Evolutionary conservation across 345 rosid genomes (phyloP).

Genomic region (Nephelium lappaceum): DNA sequence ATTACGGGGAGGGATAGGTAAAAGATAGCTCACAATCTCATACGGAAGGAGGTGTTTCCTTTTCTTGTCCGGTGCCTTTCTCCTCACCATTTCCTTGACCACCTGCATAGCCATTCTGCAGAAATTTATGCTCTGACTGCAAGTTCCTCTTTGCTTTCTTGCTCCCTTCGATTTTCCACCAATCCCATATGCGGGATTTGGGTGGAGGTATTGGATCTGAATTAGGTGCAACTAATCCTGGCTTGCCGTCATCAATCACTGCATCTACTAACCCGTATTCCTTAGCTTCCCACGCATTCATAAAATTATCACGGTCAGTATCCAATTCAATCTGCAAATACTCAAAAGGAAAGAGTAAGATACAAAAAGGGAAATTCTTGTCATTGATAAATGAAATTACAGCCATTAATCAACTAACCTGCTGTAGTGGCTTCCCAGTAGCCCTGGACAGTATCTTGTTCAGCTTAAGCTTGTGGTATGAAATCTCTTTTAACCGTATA

Average conservation of each 20-base stretch:
- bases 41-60: slow-evolving; percentile 24
- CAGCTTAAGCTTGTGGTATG: slow-evolving; percentile 71
- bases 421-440: slow-evolving; percentile 72
- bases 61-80: slow-evolving; percentile 24
- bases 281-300: slow-evolving; percentile 96
- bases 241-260: slow-evolving; percentile 91
- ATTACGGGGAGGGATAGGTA: background rate
- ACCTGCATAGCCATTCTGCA: slow-evolving; percentile 33
- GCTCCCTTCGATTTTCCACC: slow-evolving; percentile 76
- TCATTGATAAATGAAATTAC: background rate
- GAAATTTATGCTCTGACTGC: slow-evolving; percentile 52
- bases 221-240: slow-evolving; percentile 85
- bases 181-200: slow-evolving; percentile 62
- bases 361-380: background rate
- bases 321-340: slow-evolving; percentile 67
- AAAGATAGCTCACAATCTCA: slow-evolving; percentile 12
- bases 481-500: slow-evolving; percentile 77
- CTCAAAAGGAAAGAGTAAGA: background rate
- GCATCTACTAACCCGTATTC: slow-evolving; percentile 83
- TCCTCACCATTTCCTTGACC: slow-evolving; percentile 38
- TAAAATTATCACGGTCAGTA: slow-evolving; percentile 79
- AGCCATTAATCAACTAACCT: slow-evolving; percentile 42
- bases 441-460: slow-evolving; percentile 78
- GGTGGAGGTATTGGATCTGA: slow-evolving; percentile 75
- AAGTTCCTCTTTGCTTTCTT: slow-evolving; percentile 56